A percentile compares a stretch with the other conserved stretches of the same genome.
These are phyloP conservation scores for Paratinospora sagittata DNA, from an alignment of 164 flowering plant genomes.

Conservation along the genomic window DNA sequence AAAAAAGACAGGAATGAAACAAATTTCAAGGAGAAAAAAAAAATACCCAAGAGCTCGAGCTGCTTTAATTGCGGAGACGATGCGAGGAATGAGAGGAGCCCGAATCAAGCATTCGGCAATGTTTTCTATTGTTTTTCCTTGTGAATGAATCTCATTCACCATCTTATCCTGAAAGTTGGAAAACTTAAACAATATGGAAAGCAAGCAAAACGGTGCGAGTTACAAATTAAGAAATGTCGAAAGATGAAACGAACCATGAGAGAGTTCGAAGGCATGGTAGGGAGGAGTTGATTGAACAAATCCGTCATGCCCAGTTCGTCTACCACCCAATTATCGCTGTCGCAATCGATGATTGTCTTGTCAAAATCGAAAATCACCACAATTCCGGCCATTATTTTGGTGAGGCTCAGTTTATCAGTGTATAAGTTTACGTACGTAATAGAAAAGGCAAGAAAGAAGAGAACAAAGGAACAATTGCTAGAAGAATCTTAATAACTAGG, in stretches of 20 bases:
- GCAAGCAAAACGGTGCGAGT: background rate
- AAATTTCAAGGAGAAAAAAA: background rate
- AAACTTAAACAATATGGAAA: background rate
- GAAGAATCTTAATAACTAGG: background rate
- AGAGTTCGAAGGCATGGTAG: conserved; percentile 73
- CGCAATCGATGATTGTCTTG: conserved; percentile 67
- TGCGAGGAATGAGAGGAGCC: conserved; percentile 42
- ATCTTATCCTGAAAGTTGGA: conserved; percentile 26
- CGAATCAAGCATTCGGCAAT: conserved; percentile 48
- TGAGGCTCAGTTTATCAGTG: background rate
- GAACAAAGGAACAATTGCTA: too few relatives aligned
- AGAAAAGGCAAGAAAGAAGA: background rate
- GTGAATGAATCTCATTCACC: conserved; percentile 31
- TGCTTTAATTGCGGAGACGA: conserved; percentile 46
- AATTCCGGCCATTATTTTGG: conserved; percentile 29
- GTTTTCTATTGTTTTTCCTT: conserved; percentile 40
- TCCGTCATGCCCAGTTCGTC: conserved; percentile 49
- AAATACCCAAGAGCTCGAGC: conserved; percentile 62
- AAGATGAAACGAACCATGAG: conserved; percentile 53
- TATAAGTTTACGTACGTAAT: too few relatives aligned
- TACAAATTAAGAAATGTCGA: background rate
- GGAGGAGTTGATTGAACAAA: conserved; percentile 49
- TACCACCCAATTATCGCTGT: conserved; percentile 80
- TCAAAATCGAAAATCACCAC: conserved; percentile 80
- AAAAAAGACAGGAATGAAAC: background rate